Base-by-base conservation (phyloP, 2,329 filamentous ascomycete species). In the Cercospora canescens region DNA sequence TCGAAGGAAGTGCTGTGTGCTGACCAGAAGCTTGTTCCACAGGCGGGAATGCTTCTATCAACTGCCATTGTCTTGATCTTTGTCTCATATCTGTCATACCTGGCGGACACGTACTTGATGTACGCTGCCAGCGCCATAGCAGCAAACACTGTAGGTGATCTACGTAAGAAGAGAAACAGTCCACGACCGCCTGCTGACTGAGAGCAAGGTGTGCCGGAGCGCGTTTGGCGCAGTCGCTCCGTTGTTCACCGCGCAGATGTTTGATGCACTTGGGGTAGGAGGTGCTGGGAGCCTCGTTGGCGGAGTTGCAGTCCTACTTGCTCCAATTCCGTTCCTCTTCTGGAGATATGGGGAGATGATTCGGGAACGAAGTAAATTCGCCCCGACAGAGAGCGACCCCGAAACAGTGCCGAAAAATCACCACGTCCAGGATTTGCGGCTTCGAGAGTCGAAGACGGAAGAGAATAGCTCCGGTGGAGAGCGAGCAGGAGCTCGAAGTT, bases 81-180 rank as follows among this genome's bases (percentile, higher is more conserved):
- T 69, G 82, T 87, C 56, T 76, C 80, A 32, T 84, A 82, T 68
- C 74, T 86, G 41, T 87, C 84, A 65, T 86, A 86, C 63, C 78
- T 87, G 8, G 81, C 85, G 48, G 84, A 87, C 71, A 78, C 79
- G 0, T 86, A 86, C 64, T 77, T 68, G 32, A 76, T 78, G 76
- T 80, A 70, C 61, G 76, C 74, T 50, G 74, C 74, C 5, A 69
- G 65, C 34, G 74, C 74, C 1, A 64, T 75, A 12, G 75, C 75
- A 12, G 74, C 71, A 3, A 76, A 66, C 11, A 62, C 60, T n/a
- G 60, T 63, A n/a, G 11, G 52, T 56, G 28, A 37, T 16, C 34
- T 57, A 18, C n/a, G n/a, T 18, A 28, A 16, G 52, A 35, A 28
- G 7, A 35, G 18, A 35, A 56, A 9, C 18, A 11, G 52, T 8